A percentile compares a stretch with the other conserved stretches of the same genome.
These are phyloP conservation scores for Tremella yokohamensis DNA, from an alignment of 768 basidiomycete species.

Conservation along the genomic window DNA sequence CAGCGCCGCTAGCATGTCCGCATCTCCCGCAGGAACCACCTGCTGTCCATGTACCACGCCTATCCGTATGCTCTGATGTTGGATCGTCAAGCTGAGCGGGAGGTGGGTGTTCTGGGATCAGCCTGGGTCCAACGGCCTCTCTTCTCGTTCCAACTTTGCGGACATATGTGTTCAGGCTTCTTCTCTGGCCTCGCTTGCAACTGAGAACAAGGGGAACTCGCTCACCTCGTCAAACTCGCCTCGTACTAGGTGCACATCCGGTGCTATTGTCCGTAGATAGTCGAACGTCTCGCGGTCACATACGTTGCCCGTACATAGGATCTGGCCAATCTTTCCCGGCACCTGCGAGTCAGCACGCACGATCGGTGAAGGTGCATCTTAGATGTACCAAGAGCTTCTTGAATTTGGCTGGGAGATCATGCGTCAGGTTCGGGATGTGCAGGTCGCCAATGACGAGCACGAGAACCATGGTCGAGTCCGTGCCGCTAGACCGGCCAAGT, in stretches of 20 bases:
- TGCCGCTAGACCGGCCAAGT: too few relatives aligned
- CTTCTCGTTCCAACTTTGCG: background rate
- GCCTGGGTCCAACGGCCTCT: background rate
- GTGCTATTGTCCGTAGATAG: slow-evolving; percentile 87
- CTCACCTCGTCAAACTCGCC: slow-evolving; percentile 94
- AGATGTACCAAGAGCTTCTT: slow-evolving; percentile 75
- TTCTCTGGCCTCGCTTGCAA: too few relatives aligned
- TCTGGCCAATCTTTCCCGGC: slow-evolving; percentile 96
- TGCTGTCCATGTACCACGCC: slow-evolving; percentile 94
- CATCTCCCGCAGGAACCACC: slow-evolving; percentile 82
- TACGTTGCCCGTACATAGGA: slow-evolving; percentile 94
- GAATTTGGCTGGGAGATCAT: slow-evolving; percentile 93
- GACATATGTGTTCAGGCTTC: background rate
- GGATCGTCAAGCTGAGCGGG: slow-evolving; percentile 73
- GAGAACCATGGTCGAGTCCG: slow-evolving; percentile 63
- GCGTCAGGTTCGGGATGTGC: slow-evolving; percentile 79
- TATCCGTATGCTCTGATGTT: slow-evolving; percentile 80
- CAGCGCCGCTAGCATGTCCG: slow-evolving; percentile 80
- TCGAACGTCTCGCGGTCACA: slow-evolving; percentile 97
- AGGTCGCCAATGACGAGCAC: slow-evolving; percentile 96
- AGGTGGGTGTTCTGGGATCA: slow-evolving; percentile 61
- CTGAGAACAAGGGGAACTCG: too few relatives aligned
- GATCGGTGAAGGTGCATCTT: background rate
- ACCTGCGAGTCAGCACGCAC: slow-evolving; percentile 51
- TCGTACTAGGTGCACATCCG: slow-evolving; percentile 83